Evolutionary conservation across 2,329 filamentous ascomycete genomes (phyloP).

Genomic region (Arthroderma sp.): DNA sequence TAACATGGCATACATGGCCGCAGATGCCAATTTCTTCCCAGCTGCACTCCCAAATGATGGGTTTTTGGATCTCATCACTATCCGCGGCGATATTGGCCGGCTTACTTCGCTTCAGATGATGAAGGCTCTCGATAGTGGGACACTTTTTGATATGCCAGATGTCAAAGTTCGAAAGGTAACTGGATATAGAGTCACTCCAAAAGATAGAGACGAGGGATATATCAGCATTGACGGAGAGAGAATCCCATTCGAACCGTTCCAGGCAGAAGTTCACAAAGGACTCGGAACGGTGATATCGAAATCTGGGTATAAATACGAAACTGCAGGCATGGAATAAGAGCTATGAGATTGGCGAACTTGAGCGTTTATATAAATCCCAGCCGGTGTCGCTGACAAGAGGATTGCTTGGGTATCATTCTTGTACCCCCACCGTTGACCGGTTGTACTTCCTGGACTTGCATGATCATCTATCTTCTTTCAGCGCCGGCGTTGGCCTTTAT

Average conservation of each 20-base stretch:
- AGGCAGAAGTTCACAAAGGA: slow-evolving; percentile 73
- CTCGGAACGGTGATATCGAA: slow-evolving; percentile 77
- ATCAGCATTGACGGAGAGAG: slow-evolving; percentile 91
- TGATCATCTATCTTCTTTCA: too few species aligned
- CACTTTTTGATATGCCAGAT: slow-evolving; percentile 65
- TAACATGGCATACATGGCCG: slow-evolving; percentile 88
- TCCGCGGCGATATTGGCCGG: slow-evolving; percentile 61
- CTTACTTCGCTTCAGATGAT: slow-evolving; percentile 56
- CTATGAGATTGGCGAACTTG: too few species aligned
- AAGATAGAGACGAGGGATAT: slow-evolving; percentile 57
- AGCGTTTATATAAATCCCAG: too few species aligned
- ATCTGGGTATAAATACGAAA: slow-evolving; percentile 57
- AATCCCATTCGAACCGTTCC: slow-evolving; percentile 76
- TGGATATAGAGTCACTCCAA: slow-evolving; percentile 76
- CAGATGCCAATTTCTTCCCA: slow-evolving; percentile 69
- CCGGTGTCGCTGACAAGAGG: too few species aligned
- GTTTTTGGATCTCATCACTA: slow-evolving; percentile 67
- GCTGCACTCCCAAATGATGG: slow-evolving; percentile 73
- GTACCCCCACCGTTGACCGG: too few species aligned
- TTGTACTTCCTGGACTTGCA: too few species aligned
- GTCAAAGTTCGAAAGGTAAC: slow-evolving; percentile 72
- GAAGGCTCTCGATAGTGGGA: slow-evolving; percentile 55
- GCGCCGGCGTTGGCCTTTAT: too few species aligned
- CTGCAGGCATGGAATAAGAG: slow-evolving; percentile 19
- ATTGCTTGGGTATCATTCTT: too few species aligned